Percentiles rank a stretch among this genome's conserved stretches.
phyloP scores from a whole-genome alignment of 2,329 filamentous ascomycete genomes.

The Aureobasidium vineae region DNA sequence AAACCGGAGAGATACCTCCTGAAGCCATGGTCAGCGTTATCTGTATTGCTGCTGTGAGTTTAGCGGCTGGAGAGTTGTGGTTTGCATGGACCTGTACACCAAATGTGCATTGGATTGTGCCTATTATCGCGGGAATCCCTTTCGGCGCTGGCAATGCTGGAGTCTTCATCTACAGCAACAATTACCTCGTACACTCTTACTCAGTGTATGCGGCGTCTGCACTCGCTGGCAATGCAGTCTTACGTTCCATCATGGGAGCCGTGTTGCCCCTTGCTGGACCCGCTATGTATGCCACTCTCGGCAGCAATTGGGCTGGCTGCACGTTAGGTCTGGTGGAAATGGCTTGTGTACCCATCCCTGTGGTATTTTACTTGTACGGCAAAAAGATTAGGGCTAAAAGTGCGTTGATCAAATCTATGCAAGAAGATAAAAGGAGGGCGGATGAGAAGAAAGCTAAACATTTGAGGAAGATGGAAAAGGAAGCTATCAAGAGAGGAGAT shows the following conservation, averaged over 20 bases:
- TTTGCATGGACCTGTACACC: slow-evolving; percentile 89
- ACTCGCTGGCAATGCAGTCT: slow-evolving; percentile 74
- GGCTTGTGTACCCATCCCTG: slow-evolving; percentile 71
- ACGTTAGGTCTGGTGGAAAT: slow-evolving; percentile 72
- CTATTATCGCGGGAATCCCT: slow-evolving; percentile 73
- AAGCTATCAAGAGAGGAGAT: slow-evolving; percentile 29
- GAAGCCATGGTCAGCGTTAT: slow-evolving; percentile 81
- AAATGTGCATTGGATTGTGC: slow-evolving; percentile 76
- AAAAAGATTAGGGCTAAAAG: slow-evolving; percentile 57
- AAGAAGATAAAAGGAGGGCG: slow-evolving; percentile 48
- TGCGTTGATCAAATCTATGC: slow-evolving; percentile 51
- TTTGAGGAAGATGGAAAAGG: slow-evolving; percentile 35
- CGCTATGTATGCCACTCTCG: slow-evolving; percentile 66
- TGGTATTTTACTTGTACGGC: slow-evolving; percentile 69
- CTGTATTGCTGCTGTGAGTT: slow-evolving; percentile 70
- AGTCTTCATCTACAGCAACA: slow-evolving; percentile 78
- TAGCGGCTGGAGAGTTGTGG: slow-evolving; percentile 75
- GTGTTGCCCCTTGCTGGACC: slow-evolving; percentile 72
- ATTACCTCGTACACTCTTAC: slow-evolving; percentile 76
- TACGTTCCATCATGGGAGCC: slow-evolving; percentile 72
- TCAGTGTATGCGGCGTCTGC: slow-evolving; percentile 80
- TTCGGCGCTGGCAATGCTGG: slow-evolving; percentile 75
- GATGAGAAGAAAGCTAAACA: slow-evolving; percentile 45
- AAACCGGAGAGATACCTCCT: slow-evolving; percentile 69
- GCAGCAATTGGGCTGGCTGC: slow-evolving; percentile 76